A percentile compares a stretch with the other conserved stretches of the same genome.
These are phyloP conservation scores for Suillus americanus DNA, from an alignment of 768 basidiomycete genomes.

Conservation along the genomic window DNA sequence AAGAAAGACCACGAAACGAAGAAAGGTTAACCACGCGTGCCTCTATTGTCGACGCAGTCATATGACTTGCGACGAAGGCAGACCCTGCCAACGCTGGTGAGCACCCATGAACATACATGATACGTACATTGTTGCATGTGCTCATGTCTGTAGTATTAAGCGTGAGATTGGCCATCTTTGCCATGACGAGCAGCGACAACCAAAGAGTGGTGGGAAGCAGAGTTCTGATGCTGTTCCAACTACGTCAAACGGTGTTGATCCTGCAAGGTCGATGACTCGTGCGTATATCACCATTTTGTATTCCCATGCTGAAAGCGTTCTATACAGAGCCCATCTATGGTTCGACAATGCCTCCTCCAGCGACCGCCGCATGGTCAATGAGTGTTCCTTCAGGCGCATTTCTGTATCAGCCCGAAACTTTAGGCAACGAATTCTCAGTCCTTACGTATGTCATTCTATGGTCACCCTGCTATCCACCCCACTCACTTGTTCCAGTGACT, in stretches of 20 bases:
- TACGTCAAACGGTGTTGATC: constrained; percentile 27
- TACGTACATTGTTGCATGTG: constrained; percentile 12
- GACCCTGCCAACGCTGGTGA: constrained; percentile 92
- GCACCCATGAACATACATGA: constrained; percentile 29
- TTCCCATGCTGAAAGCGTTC: background rate
- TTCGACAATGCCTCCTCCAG: constrained; percentile 19
- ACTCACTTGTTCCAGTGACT: constrained; percentile 55
- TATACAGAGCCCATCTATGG: constrained; percentile 25
- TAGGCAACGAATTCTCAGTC: constrained; percentile 82
- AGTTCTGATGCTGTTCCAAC: constrained; percentile 17
- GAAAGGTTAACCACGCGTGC: constrained; percentile 92
- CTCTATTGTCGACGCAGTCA: constrained; percentile 90
- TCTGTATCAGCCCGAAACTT: constrained; percentile 68
- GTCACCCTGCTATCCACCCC: background rate
- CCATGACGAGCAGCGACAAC: constrained; percentile 75
- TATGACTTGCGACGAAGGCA: constrained; percentile 89
- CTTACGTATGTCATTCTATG: constrained; percentile 55
- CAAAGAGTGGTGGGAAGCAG: constrained; percentile 48
- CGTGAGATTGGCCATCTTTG: constrained; percentile 95
- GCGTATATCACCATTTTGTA: constrained; percentile 1
- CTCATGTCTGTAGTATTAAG: constrained; percentile 66
- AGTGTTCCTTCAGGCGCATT: constrained; percentile 49
- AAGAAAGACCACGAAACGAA: constrained; percentile 55
- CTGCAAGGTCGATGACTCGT: constrained; percentile 34
- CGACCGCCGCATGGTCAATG: constrained; percentile 56